Conservation (phyloP, 2,329 filamentous ascomycete species). For the Scytalidium lignicola region DNA sequence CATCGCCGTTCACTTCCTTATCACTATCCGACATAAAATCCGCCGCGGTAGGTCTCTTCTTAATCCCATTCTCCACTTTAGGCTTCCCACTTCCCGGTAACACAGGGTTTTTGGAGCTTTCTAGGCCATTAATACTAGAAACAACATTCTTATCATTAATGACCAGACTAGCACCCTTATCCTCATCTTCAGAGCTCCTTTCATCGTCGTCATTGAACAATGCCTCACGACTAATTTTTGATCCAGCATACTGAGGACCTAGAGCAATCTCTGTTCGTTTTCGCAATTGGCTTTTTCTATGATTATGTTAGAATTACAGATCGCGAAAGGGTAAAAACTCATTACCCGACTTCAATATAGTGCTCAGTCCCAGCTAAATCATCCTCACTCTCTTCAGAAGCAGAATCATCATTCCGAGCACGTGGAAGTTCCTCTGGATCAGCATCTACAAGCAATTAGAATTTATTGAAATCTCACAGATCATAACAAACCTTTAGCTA, state of each 20-base stretch:
- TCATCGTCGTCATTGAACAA: conserved; percentile 53
- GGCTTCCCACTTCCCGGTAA: conserved; percentile 56
- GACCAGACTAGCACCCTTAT: conserved; percentile 36
- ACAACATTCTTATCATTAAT: neutral
- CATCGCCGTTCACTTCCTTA: conserved; percentile 28
- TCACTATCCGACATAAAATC: conserved; percentile 49
- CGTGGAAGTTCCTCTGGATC: conserved; percentile 31
- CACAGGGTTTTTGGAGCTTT: conserved; percentile 70
- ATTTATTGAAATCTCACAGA: neutral
- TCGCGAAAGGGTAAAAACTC: conserved; percentile 1
- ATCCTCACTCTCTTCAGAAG: conserved; percentile 45
- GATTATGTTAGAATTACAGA: conserved; percentile 6
- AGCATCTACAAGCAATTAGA: conserved; percentile 27
- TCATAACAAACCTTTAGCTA: conserved; percentile 46
- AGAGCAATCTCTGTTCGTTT: conserved; percentile 64
- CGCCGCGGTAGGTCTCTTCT: conserved; percentile 43
- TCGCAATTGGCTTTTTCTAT: conserved; percentile 75
- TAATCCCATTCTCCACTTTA: conserved; percentile 27
- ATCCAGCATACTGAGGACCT: conserved; percentile 76
- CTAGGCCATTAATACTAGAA: conserved; percentile 28
- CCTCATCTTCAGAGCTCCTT: conserved; percentile 45
- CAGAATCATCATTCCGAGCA: conserved; percentile 31
- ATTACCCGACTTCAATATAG: conserved; percentile 70
- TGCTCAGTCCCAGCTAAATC: conserved; percentile 71
- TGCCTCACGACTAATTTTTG: conserved; percentile 65